These are phyloP conservation scores for Tricholoma sp. DNA, from an alignment of 768 basidiomycete genomes.

Conservation along the genomic window DNA sequence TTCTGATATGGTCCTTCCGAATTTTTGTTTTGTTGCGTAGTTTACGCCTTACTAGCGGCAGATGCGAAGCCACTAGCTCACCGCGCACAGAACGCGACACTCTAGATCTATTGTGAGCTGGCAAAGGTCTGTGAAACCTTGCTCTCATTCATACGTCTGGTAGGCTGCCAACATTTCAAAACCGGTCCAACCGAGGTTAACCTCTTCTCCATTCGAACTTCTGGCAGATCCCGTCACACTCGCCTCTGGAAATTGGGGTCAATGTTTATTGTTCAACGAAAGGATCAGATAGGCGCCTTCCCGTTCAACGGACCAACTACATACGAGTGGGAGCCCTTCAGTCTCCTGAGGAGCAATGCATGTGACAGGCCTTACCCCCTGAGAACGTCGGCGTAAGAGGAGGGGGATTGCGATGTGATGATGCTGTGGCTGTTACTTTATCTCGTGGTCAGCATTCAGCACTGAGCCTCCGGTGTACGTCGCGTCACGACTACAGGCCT, in stretches of 20 bases:
- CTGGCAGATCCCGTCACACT: too few relatives aligned
- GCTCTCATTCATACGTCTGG: neutral
- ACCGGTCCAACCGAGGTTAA: neutral
- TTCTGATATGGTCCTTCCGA: neutral
- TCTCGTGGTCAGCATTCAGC: conserved; percentile 4
- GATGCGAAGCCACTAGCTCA: conserved; percentile 8
- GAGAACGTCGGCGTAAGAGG: conserved; percentile 6
- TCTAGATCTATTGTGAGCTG: conserved; percentile 6
- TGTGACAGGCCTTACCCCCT: neutral
- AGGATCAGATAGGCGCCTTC: too few relatives aligned
- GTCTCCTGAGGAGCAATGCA: neutral
- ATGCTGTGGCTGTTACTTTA: neutral
- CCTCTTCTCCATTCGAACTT: neutral
- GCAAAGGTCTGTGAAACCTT: conserved; percentile 1
- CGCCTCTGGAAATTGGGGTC: too few relatives aligned
- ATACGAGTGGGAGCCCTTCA: neutral
- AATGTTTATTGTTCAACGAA: too few relatives aligned
- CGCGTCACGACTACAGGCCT: conserved; percentile 4
- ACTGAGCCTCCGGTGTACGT: neutral
- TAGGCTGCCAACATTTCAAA: neutral
- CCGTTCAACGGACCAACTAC: neutral
- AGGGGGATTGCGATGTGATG: neutral
- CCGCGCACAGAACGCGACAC: conserved; percentile 1
- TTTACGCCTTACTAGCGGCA: conserved; percentile 1
- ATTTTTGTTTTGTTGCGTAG: neutral